Evolutionary conservation across 2,329 filamentous ascomycete genomes (phyloP), one percentile per base, ranked within the genome.

Genomic region (Emmonsiellopsis sp.): DNA sequence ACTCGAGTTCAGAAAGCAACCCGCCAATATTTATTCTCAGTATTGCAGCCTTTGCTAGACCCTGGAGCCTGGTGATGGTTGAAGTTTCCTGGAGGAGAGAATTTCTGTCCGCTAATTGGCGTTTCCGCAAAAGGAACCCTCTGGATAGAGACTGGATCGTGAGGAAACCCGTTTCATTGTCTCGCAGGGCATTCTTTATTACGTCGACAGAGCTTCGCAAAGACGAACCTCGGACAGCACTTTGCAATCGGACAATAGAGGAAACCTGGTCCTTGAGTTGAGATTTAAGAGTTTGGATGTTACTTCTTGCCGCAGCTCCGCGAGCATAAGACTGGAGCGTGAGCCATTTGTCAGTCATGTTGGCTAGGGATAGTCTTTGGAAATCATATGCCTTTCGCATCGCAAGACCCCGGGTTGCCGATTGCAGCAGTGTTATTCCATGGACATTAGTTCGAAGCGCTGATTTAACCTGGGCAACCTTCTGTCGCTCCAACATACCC

Each of bases 1-100:
- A 81, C 50, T 83, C 75, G 30, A 97, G 80, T 42, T 87, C 79
- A 13, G 84, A 80, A 11, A 95, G 77, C 44, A 92, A 76, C 2
- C 63, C 62, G 16, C 70, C 71, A 52, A 74, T 65, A 20, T 70
- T 59, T 13, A 70, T 69, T 37, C 73, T 67, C 2, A 68, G 59
- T 20, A 74, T 57, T 35, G 71, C 69, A n/a, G 70, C 73, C 46
- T 73, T 64, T 42, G 65, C 57, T 49, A 73, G 63, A 8, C 70
- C 64, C 56, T 76, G 73, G 8, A 75, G 59, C 4, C 69, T 61
- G 6, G 61, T 61, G 26, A 74, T 65, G 7, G 58, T 47, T 7
- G 61, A 11, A 34, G 62, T 63, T 40, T 75, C 60, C 43, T 63
- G 45, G 30, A 65, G 55, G 7, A 76, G 60, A 4, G 56, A 60